A percentile compares a stretch with the other conserved stretches of the same genome.
These are phyloP conservation scores for Colletotrichum caudatum DNA, from an alignment of 2,329 filamentous ascomycete genomes.

Conservation along the genomic window DNA sequence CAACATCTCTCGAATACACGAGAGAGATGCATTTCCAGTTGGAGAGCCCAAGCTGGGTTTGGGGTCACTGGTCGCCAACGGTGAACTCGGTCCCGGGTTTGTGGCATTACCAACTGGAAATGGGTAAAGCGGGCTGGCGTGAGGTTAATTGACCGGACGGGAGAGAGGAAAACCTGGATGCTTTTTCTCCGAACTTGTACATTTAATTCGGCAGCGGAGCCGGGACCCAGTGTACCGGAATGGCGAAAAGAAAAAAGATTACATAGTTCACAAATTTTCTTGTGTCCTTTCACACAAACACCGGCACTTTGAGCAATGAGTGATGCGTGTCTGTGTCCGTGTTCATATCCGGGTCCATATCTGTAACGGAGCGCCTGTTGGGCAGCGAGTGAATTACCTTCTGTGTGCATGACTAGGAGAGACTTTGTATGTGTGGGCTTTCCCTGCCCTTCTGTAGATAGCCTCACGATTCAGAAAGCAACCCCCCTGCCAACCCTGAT, in stretches of 20 bases:
- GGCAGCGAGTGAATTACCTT: background rate
- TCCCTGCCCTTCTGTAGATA: background rate
- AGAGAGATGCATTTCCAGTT: background rate
- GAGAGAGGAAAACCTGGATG: slow-evolving; percentile 13
- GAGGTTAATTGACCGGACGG: slow-evolving; percentile 10
- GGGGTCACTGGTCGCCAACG: slow-evolving; percentile 39
- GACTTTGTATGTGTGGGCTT: slow-evolving; percentile 10
- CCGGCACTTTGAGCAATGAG: background rate
- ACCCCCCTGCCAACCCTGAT: background rate
- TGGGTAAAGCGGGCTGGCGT: background rate
- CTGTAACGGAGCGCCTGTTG: background rate
- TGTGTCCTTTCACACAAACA: background rate
- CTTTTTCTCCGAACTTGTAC: slow-evolving; percentile 39
- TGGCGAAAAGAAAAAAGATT: slow-evolving; percentile 19
- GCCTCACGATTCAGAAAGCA: background rate
- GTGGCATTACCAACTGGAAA: background rate
- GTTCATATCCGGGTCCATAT: too few species aligned
- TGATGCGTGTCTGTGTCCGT: background rate
- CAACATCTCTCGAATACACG: background rate
- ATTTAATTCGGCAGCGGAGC: slow-evolving; percentile 34
- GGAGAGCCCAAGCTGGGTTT: background rate
- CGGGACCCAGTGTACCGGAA: slow-evolving; percentile 28
- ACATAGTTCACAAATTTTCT: slow-evolving; percentile 22
- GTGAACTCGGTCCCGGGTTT: slow-evolving; percentile 7
- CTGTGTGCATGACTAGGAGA: background rate